These are phyloP conservation scores for Trypanosoma boissoni DNA, from an alignment of 208 protist genomes.

Conservation along the genomic window DNA sequence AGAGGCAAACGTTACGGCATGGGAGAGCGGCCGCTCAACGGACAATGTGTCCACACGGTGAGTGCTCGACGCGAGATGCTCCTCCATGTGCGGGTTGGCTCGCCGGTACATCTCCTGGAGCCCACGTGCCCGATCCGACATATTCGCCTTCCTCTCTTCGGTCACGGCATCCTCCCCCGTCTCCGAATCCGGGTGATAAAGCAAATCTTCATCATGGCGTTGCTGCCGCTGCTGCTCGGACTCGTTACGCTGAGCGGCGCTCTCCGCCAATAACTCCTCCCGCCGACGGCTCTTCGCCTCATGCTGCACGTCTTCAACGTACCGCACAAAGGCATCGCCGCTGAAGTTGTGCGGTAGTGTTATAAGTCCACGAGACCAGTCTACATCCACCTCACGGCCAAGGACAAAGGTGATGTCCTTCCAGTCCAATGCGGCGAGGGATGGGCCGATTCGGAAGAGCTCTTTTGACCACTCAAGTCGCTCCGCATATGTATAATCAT, in stretches of 20 bases:
- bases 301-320: constrained; percentile 84
- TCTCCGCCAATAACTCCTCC: constrained; percentile 55
- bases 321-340: constrained; percentile 80
- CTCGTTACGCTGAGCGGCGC: constrained; percentile 41
- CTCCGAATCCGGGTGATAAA: constrained; percentile 24
- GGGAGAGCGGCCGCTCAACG: constrained; percentile 79
- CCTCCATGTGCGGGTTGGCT: constrained; percentile 75
- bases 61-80: constrained; percentile 77
- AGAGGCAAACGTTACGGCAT: constrained; percentile 84
- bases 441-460: constrained; percentile 73
- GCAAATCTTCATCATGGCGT: constrained; percentile 54
- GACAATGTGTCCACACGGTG: constrained; percentile 60
- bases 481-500: constrained; percentile 90
- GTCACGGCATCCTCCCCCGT: not conserved
- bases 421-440: constrained; percentile 88
- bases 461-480: constrained; percentile 87
- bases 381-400: constrained; percentile 70
- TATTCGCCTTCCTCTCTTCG: no score
- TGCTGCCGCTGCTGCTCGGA: constrained; percentile 42
- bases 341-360: constrained; percentile 86
- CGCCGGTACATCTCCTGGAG: constrained; percentile 53
- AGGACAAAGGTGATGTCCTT: constrained; percentile 86
- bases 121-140: not conserved
- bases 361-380: constrained; percentile 68
- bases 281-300: constrained; percentile 60